Base-by-base conservation (phyloP, 768 basidiomycete species). In the Kwoniella sp. region DNA sequence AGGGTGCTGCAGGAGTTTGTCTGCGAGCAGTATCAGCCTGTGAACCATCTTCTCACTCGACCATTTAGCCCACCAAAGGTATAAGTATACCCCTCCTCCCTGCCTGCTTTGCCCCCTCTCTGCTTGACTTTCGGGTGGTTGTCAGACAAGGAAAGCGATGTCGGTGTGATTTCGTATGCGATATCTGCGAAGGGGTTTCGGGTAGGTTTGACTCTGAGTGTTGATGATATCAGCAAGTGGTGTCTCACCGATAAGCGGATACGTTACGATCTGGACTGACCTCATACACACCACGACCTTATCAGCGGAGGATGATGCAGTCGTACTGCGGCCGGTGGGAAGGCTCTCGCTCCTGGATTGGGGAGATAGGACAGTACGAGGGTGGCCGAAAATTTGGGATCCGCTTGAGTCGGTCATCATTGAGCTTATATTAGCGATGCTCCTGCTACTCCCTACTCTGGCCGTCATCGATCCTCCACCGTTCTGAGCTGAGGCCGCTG, bases 91-190 rank as follows among this genome's bases (percentile, higher is more conserved):
- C 69, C 70, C 26, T 60, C 56, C 52, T 70, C 69, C 44, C 72
- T 43, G 2, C 70, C 70, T 6, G 66, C 56, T 47, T 73, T 73
- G 7, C 72, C 67, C 6, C 70, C 70, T 36, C 72, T 48, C 49
- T 70, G 67, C 28, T 60, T 46, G 9, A 73, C 69, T 34, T 69
- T 71, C 11, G 72, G 70, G 57, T 73, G 72, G 20, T 65, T 33
- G 19, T 68, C 64, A 9, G 68, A 63, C 11, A 73, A 51, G 5
- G 57, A 50, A 8, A 73, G 56, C 2, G 67, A 69, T 1, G 61
- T 69, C 5, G 50, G 47, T 3, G 62, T 48, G n/a, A 68, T 47
- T 12, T 71, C 67, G 48, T 73, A 73, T 8, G 71, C 65, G 7
- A 42, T 58, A 3, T 53, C 15, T 11, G 58, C 32, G 38, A 67